Base-by-base conservation (phyloP, 768 basidiomycete species). In the Auriscalpium microsporum region DNA sequence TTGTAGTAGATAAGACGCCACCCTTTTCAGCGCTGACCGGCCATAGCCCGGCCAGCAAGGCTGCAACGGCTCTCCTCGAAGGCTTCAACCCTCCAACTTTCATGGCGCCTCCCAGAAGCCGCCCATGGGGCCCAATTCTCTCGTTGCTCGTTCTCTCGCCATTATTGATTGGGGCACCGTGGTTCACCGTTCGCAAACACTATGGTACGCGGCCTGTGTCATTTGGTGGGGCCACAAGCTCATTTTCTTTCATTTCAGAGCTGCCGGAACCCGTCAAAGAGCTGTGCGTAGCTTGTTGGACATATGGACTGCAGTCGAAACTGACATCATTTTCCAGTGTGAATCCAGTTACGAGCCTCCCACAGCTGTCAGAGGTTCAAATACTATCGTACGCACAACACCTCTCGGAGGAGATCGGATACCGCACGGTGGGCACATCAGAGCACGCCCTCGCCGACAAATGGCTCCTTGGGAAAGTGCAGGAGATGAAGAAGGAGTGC, bases 321-420 rank as follows among this genome's bases (percentile, higher is more conserved):
- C 35, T 38, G 44, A 50, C 28, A 28, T 28, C 28, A 10, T 38
- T 10, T 42, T 21, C n/a, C 50, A 71, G 69, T 4, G 38, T 63
- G 48, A 66, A 88, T 66, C 75, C 83, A 6, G 55, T 63, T 10
- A 88, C 84, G 0, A 70, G 73, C 36, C 68, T 82, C 3, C 84
- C 87, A 4, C 85, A 87, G 63, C 79, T 89, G 23, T 88, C 87
- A 0, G 88, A 90, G 67, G 65, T 78, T 0, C 79, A 78, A 13
- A 86, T 91, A 51, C 78, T 90, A 3, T 75, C 72, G 7, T 72
- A 82, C 47, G 79, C 83, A 3, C 81, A 78, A 59, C 69, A 84
- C 56, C 78, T 92, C 8, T 90, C 92, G 0, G 92, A 94, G 65
- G 83, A 81, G 6, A 91, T 94, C 47, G 94, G 94, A 1, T 97